Percentiles rank a stretch among this genome's conserved stretches.
phyloP scores from a whole-genome alignment of 805 yeast genomes.

The Lipomyces yamanashiensis region DNA sequence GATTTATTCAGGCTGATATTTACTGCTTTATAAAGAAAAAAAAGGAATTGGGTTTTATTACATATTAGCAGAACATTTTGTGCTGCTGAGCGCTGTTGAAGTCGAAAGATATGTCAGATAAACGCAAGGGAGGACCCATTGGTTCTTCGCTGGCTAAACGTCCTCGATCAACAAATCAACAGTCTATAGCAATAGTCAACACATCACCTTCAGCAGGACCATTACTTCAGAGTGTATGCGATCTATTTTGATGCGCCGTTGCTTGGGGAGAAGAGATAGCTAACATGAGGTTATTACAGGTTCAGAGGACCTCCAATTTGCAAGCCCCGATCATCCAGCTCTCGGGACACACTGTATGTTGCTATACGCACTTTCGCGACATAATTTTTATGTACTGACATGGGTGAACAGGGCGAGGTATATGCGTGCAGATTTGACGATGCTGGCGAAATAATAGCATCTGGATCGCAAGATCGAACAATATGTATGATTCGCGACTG shows the following conservation, averaged over 20 bases:
- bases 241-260: not conserved
- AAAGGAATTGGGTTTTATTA: no score
- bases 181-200: conserved; percentile 35
- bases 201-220: conserved; percentile 29
- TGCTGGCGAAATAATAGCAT: conserved; percentile 59
- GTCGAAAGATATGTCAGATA: conserved; percentile 20
- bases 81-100: no score
- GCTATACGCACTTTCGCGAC: not conserved
- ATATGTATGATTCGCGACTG: conserved; percentile 35
- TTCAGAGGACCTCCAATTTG: conserved; percentile 32
- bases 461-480: conserved; percentile 61
- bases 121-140: conserved; percentile 29
- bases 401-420: conserved; percentile 51
- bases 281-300: conserved; percentile 10
- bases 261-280: not conserved
- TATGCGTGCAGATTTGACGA: conserved; percentile 57
- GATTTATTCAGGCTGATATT: no score
- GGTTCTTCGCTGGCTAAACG: conserved; percentile 10
- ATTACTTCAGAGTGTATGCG: conserved; percentile 24
- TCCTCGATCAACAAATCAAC: conserved; percentile 10
- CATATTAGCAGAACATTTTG: not conserved
- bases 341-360: conserved; percentile 36
- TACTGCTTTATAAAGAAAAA: no score
- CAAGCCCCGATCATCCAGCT: conserved; percentile 38
- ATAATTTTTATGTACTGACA: not conserved